These are phyloP conservation scores for Ophiostoma sp. DNA, from an alignment of 2,329 filamentous ascomycete species.

Conservation along the genomic window DNA sequence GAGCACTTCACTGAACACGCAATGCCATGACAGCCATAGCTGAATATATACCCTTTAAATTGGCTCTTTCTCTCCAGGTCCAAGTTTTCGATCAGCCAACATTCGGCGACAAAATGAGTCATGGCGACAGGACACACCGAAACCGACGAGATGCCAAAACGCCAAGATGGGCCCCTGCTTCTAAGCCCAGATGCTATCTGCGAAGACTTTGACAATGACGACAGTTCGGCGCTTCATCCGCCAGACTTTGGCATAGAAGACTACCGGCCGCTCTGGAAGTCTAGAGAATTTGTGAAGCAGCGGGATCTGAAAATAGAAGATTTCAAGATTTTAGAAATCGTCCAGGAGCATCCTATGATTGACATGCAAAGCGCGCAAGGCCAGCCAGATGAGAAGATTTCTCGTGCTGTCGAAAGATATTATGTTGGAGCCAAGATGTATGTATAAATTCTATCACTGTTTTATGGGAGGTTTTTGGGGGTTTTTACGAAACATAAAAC, in stretches of 20 bases:
- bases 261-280: not conserved
- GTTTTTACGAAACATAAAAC: conserved; percentile 4
- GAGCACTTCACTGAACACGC: not conserved
- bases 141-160: not conserved
- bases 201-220: not conserved
- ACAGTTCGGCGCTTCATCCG: not conserved
- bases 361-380: conserved; percentile 7
- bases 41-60: not conserved
- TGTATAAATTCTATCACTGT: not conserved
- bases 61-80: not conserved
- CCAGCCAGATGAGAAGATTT: conserved; percentile 12
- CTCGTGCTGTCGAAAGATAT: conserved; percentile 6
- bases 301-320: not conserved
- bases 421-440: conserved; percentile 5
- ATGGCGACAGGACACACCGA: not conserved
- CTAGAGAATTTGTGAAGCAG: not conserved
- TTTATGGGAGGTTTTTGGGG: not conserved
- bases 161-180: not conserved
- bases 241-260: not conserved
- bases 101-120: not conserved
- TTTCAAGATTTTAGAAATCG: not conserved
- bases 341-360: conserved; percentile 9
- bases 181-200: not conserved
- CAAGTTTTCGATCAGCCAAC: conserved; percentile 6
- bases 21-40: not conserved